Base-by-base conservation (phyloP, 371 early-diverging fungal genomes). In the Mucor sp. region DNA sequence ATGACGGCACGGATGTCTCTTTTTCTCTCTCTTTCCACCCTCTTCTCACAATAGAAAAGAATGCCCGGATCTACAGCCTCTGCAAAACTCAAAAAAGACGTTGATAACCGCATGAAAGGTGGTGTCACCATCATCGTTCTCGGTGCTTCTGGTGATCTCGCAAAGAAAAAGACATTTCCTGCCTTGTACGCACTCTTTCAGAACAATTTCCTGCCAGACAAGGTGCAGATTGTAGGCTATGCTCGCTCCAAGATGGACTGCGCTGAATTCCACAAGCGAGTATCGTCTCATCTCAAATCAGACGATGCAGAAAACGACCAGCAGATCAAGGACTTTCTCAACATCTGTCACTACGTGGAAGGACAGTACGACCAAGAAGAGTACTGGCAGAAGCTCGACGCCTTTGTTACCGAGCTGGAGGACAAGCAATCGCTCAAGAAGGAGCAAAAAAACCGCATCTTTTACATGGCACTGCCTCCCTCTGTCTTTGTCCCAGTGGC, bases 381-480 rank as follows among this genome's bases (percentile, higher is more conserved):
- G 3, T 87, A 86, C 25, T 98, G 88, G 75, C 64, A 89, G 63
- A 67, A 74, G 1, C 85, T 98, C 28, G 83, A 89, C 65, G 65
- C 80, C 15, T 82, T 77, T 33, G 73, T 96, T 21, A 77, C 75
- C 7, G 78, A 85, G 33, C 69, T 85, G 17, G 91, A 90, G 57
- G 65, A 76, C 9, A 75, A 85, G 28, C 77, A 84, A 21, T 60
- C 61, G 4, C 9, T 80, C 2, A 60, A 69, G 19, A 56, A 74
- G 11, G 74, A 79, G 21, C 75, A 82, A 61, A 74, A 68, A 58
- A 84, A 86, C 63, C 88, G 96, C 32, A 75, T 99, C 33, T 98
- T 97, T 74, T 99, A 99, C 79, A 90, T 99, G 91, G 99, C 99
- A 0, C 79, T 99, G 39, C 99, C 99, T 17, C 99, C 99, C 8